Evolutionary conservation across 768 basidiomycete genomes (phyloP).

Genomic region (Auricularia sp.): DNA sequence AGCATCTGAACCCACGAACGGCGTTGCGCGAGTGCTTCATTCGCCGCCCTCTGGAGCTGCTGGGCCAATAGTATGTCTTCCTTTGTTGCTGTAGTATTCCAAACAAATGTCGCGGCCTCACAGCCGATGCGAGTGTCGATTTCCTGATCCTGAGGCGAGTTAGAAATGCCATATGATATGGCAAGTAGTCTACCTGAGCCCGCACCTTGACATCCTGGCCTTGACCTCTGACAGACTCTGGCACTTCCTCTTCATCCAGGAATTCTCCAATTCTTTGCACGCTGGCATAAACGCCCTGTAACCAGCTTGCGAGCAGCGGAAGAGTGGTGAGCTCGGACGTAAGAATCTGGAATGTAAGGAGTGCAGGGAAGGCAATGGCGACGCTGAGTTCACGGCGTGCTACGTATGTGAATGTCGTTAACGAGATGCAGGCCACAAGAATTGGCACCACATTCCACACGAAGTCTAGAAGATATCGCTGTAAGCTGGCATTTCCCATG

Average conservation of each 20-base stretch:
- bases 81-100: background rate
- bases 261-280: slow-evolving; percentile 70
- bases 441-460: background rate
- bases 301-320: background rate
- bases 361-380: background rate
- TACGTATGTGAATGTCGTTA: background rate
- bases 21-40: background rate
- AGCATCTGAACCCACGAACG: background rate
- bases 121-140: background rate
- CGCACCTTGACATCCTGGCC: slow-evolving; percentile 15
- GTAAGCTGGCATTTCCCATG: background rate
- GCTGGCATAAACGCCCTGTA: background rate
- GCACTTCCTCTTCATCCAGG: slow-evolving; percentile 64
- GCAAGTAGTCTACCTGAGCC: background rate
- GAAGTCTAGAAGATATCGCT: background rate
- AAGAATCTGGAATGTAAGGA: background rate
- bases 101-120: background rate
- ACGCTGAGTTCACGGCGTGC: background rate
- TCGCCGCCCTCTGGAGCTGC: background rate
- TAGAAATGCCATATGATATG: background rate
- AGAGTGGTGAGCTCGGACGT: background rate
- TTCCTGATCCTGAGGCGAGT: background rate
- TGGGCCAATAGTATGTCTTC: background rate
- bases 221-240: slow-evolving; percentile 65
- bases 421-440: background rate